Conservation (phyloP, 148 eudicot genomes). For the Heliamphora exappendiculata region DNA sequence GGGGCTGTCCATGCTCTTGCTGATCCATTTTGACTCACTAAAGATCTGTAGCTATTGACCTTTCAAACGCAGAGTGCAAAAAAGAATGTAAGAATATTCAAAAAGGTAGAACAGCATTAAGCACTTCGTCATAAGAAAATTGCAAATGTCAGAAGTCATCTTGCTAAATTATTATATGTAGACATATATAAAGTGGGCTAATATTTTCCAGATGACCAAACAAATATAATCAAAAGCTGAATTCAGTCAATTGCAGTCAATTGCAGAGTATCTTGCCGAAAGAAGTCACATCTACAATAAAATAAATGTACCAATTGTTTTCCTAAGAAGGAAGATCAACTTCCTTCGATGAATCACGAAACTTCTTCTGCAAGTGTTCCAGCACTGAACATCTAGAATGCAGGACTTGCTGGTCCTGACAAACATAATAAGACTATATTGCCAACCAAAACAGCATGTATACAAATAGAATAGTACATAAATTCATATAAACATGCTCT, state of each 20-base stretch:
- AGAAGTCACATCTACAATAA: neutral
- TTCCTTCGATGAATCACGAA: neutral
- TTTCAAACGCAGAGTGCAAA: neutral
- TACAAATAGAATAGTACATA: neutral
- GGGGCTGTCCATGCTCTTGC: conserved; percentile 40
- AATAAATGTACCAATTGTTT: neutral
- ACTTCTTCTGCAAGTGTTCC: neutral
- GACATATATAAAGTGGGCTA: neutral
- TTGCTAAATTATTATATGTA: neutral
- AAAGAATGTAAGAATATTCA: neutral
- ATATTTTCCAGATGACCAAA: neutral
- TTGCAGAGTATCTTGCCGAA: neutral
- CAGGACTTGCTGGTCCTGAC: neutral
- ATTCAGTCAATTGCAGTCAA: neutral
- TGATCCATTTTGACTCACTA: conserved; percentile 30
- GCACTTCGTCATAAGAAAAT: neutral
- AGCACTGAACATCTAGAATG: neutral
- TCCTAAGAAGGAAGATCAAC: neutral
- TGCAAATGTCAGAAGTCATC: neutral
- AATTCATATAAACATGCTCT: neutral
- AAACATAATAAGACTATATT: neutral
- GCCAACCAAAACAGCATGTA: neutral
- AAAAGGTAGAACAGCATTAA: neutral
- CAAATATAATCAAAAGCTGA: neutral
- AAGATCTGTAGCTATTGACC: neutral